Percentiles rank a stretch among this genome's conserved stretches.
phyloP scores from a whole-genome alignment of 345 rosid genomes.

The Anacardium occidentale region DNA sequence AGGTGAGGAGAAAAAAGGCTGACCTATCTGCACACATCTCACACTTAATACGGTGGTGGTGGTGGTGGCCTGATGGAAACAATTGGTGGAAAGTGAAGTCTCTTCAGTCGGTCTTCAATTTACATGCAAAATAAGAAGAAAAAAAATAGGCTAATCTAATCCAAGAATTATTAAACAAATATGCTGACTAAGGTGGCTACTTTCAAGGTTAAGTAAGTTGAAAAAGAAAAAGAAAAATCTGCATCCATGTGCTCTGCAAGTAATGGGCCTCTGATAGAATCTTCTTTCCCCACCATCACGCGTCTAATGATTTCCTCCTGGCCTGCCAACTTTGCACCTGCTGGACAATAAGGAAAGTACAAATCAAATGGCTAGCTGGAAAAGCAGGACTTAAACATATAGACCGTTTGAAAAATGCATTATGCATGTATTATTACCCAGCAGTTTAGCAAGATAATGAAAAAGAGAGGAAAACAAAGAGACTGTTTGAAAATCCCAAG shows the following conservation, averaged over 20 bases:
- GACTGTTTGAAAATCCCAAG: background rate
- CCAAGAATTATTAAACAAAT: background rate
- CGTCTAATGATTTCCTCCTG: background rate
- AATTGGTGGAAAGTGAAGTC: background rate
- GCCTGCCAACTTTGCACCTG: slow-evolving; percentile 6
- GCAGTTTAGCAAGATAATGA: background rate
- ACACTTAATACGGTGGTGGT: background rate
- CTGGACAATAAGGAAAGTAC: background rate
- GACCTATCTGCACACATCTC: slow-evolving; percentile 13
- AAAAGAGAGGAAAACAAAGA: no score
- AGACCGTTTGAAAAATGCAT: no score
- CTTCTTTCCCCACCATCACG: background rate
- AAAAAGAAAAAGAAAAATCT: no score
- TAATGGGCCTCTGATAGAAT: background rate
- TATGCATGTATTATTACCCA: background rate
- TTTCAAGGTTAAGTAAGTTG: background rate
- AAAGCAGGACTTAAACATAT: no score
- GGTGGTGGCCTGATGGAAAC: no score
- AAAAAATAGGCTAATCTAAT: background rate
- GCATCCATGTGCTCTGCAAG: background rate
- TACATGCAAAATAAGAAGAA: background rate
- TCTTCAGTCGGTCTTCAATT: background rate
- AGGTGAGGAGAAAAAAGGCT: background rate
- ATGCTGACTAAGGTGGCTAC: background rate
- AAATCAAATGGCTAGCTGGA: background rate